phyloP scores from a whole-genome alignment of 1,284 basidiomycete genomes.

The Fomitopsis betulina region DNA sequence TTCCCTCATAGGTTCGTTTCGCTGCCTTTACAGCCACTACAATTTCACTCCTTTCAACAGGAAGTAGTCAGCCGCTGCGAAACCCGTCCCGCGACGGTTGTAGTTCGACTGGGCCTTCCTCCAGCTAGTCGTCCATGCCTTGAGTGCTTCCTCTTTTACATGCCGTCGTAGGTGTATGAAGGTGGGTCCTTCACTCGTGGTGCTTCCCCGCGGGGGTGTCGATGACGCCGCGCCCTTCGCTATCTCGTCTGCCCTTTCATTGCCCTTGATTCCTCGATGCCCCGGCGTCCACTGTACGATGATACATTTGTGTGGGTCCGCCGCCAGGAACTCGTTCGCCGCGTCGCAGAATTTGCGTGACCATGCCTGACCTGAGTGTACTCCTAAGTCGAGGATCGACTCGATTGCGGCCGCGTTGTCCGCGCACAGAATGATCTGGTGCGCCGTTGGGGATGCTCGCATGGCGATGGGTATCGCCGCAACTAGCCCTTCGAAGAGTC shows the following conservation, averaged over 20 bases:
- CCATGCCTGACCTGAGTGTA: conserved; percentile 14
- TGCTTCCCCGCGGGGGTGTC: background rate
- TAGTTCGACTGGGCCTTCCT: background rate
- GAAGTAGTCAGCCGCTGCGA: conserved; percentile 21
- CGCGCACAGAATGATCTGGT: conserved; percentile 17
- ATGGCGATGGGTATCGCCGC: background rate
- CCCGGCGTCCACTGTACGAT: conserved; percentile 24
- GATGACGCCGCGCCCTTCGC: conserved; percentile 21
- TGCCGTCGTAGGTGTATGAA: background rate
- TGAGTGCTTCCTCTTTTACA: conserved; percentile 12
- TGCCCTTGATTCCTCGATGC: conserved; percentile 25
- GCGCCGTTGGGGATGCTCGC: background rate
- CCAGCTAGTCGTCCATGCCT: conserved; percentile 1
- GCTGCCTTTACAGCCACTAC: too few relatives aligned
- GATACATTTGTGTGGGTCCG: conserved; percentile 10
- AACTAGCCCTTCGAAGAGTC: background rate
- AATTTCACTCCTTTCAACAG: too few relatives aligned
- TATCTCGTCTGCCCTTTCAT: conserved; percentile 26
- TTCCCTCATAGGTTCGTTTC: too few relatives aligned
- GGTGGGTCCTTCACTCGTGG: background rate
- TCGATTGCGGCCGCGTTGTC: conserved; percentile 17
- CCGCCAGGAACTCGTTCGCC: conserved; percentile 15
- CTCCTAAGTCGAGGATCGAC: conserved; percentile 13
- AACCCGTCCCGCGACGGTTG: conserved; percentile 10
- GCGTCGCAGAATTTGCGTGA: conserved; percentile 12